Base-by-base conservation (phyloP, 352 stramenopile genomes). In the Globisporangium nagaii region DNA sequence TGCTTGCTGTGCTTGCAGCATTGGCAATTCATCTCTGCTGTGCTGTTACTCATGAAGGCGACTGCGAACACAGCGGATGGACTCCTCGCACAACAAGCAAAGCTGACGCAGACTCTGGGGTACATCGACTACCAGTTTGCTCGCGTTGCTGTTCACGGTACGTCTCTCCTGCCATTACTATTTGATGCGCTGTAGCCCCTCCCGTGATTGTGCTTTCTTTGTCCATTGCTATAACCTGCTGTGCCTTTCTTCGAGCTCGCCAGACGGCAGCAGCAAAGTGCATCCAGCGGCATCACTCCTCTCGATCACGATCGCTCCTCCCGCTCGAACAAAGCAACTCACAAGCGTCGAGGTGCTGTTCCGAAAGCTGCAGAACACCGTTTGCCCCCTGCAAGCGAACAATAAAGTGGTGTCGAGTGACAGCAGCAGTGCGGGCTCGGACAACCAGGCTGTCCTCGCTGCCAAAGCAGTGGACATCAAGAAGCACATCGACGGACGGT, bases 31-130 rank as follows among this genome's bases (percentile, higher is more conserved):
- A n/a, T n/a, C n/a, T n/a, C 30, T 32, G 13, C 24, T 31, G 12
- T 20, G 10, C 17, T 20, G 0, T 12, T 25, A 30, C 5, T 31
- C 20, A n/a, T 28, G 27, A 4, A 87, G 76, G 58, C 69, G 28
- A 50, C 62, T 20, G 66, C 72, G 15, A 82, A 72, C 6, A 82
- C 72, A 7, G 68, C 65, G 0, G 70, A 84, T 35, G 65, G 75
- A 15, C 37, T 85, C 13, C 34, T 87, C 17, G 53, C 58, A 13
- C 71, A 87, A 22, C 76, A 87, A 45, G 63, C 51, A n/a, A 79
- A 70, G 28, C 45, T 84, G 20, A 61, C 69, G 43, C 60, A 60
- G 27, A 65, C 63, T 11, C 66, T 84, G 47, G 71, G 65, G 2
- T 65, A 74, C 8, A 62, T 78, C 45, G 71, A 87, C 24, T 66